These are phyloP conservation scores for Dalbergia cultrata DNA, from an alignment of 306 rosid species.

Conservation along the genomic window DNA sequence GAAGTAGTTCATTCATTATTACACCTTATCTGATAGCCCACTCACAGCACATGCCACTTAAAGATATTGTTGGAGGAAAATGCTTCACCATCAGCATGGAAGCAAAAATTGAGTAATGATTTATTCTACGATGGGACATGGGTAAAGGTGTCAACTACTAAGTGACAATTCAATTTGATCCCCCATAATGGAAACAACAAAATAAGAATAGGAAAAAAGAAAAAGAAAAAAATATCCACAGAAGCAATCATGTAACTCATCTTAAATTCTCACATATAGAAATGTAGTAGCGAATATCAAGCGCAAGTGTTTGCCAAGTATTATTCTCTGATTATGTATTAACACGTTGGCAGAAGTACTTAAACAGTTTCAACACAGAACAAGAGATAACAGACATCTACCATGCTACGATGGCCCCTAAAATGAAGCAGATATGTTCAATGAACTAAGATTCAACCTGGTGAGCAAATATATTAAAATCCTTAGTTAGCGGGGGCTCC, in stretches of 20 bases:
- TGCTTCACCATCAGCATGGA: conserved; percentile 20
- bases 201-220: conserved; percentile 6
- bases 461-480: too few relatives aligned
- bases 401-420: conserved; percentile 47
- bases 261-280: conserved; percentile 18
- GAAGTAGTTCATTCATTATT: too few relatives aligned
- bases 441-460: too few relatives aligned
- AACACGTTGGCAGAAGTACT: conserved; percentile 52
- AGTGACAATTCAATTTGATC: conserved; percentile 18
- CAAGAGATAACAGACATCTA: conserved; percentile 48
- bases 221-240: not conserved
- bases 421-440: conserved; percentile 23
- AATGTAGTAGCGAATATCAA: conserved; percentile 46
- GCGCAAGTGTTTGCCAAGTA: conserved; percentile 46
- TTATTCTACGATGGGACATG: conserved; percentile 3
- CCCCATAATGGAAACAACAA: not conserved
- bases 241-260: not conserved
- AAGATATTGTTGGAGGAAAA: conserved; percentile 13
- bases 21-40: too few relatives aligned
- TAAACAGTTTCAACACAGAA: conserved; percentile 46
- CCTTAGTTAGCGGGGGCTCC: too few relatives aligned
- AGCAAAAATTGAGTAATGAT: conserved; percentile 8
- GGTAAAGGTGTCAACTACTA: not conserved
- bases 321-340: conserved; percentile 50
- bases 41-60: conserved; percentile 23